A percentile compares a stretch with the other conserved stretches of the same genome.
phyloP scores from a whole-genome alignment of 2,329 filamentous ascomycete genomes.

The Basipetospora chlamydospora region DNA sequence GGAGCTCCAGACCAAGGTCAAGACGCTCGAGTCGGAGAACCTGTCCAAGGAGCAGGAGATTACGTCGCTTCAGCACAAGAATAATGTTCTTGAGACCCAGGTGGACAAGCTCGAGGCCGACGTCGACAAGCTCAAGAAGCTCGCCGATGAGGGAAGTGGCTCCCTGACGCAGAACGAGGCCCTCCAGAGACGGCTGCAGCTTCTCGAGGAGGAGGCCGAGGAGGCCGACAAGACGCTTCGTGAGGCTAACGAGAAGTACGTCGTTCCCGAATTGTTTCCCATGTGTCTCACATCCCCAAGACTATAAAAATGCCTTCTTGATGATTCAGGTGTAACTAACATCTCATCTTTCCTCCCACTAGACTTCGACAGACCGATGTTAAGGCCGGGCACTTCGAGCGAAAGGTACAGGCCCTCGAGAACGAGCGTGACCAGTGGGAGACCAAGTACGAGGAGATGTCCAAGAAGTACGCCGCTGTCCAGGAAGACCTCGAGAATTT shows the following conservation, averaged over 20 bases:
- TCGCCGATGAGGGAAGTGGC: constrained; percentile 69
- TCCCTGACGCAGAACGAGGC: constrained; percentile 82
- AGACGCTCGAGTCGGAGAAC: constrained; percentile 86
- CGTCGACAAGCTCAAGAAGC: constrained; percentile 78
- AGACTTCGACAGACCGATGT: constrained; percentile 98
- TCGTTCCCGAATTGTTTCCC: constrained; percentile 12
- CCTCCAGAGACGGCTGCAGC: constrained; percentile 79
- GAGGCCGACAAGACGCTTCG: constrained; percentile 90
- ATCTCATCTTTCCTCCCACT: too few species aligned
- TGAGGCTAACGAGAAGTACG: constrained; percentile 97
- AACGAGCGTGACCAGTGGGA: constrained; percentile 88
- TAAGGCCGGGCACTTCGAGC: constrained; percentile 98
- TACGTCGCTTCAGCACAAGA: constrained; percentile 90
- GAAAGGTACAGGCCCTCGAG: constrained; percentile 96
- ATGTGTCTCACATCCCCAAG: too few species aligned
- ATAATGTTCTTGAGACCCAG: constrained; percentile 75
- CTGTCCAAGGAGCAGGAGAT: constrained; percentile 96
- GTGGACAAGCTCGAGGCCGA: constrained; percentile 81
- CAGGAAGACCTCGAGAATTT: constrained; percentile 89
- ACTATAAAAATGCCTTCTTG: too few species aligned
- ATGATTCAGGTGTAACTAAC: too few species aligned
- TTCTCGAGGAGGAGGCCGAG: constrained; percentile 96
- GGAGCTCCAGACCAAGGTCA: constrained; percentile 77
- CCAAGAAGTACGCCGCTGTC: constrained; percentile 68
- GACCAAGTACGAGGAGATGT: constrained; percentile 94